Evolutionary conservation across 441 rosid species (phyloP).

Genomic region (Rhodomyrtus psidioides): DNA sequence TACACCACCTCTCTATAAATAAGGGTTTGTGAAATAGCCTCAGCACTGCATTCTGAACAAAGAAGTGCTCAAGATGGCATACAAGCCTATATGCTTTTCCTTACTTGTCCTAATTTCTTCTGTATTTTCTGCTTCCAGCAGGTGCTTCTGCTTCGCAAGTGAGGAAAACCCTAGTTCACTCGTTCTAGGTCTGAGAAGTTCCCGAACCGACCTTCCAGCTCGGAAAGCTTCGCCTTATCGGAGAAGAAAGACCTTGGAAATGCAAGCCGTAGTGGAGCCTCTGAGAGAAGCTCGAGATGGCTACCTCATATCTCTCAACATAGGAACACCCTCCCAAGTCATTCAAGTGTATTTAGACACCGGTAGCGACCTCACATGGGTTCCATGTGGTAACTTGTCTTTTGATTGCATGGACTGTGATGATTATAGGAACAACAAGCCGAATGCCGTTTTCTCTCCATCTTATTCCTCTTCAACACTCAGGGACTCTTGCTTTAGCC

Average conservation of each 20-base stretch:
- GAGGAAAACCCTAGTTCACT: conserved; percentile 25
- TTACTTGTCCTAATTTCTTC: conserved; percentile 16
- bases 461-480: conserved; percentile 45
- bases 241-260: conserved; percentile 19
- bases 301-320: conserved; percentile 52
- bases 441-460: conserved; percentile 45
- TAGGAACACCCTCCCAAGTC: conserved; percentile 76
- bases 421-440: conserved; percentile 37
- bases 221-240: conserved; percentile 18
- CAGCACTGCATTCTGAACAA: background rate
- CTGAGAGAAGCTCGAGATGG: conserved; percentile 70
- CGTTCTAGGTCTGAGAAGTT: conserved; percentile 45
- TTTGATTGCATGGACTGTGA: conserved; percentile 71
- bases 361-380: conserved; percentile 92
- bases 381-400: conserved; percentile 67
- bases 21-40: background rate
- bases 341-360: conserved; percentile 81
- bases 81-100: background rate
- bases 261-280: conserved; percentile 37
- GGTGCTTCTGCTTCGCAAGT: conserved; percentile 30
- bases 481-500: conserved; percentile 49
- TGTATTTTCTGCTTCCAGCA: conserved; percentile 5
- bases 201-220: conserved; percentile 29
- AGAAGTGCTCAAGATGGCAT: background rate
- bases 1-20: background rate